Base-by-base conservation (phyloP, 2,329 filamentous ascomycete genomes). In the Grosmannia serpens region DNA sequence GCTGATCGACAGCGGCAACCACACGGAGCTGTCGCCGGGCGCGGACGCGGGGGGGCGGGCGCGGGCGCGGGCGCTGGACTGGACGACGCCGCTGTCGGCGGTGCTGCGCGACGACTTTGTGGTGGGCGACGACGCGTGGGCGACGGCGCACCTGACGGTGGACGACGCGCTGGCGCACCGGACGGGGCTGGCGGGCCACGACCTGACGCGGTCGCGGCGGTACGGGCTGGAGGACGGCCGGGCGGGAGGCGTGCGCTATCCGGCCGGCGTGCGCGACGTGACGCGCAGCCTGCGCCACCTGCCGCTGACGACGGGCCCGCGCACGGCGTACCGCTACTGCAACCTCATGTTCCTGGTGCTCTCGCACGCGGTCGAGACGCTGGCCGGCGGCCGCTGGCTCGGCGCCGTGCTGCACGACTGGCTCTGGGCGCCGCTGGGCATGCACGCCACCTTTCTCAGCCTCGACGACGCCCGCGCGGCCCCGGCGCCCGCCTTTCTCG, bases 101-200 rank as follows among this genome's bases (percentile, higher is more conserved):
- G 64, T 81, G 2, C 69, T 81, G n/a, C 70, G 71, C 1, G 73
- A 75, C 22, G 78, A 81, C 60, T 81, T 81, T 63, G 72, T 76
- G 4, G 69, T 79, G 33, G 41, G 64, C 4, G 70, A 73, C 60
- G 71, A 74, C 60, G 62, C 66, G 1, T 73, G 70, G 60, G 70
- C 71, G 6, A 78, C 74, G 9, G 63, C 68, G n/a, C 71, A 76
- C 60, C 67, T 79, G 31, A 82, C 77, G 0, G 64, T 82, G 8
- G 78, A 82, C 61, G 80, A 83, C 64, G 73, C 77, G 7, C 69
- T 82, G 3, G 73, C 73, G 50, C 80, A 82, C 67, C 70, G 78
- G 26, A 76, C 73, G 1, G 79, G 80, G 2, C 68, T 81, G 59
- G 71, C 78, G 15, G 62, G 68, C 54, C 76, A 74, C 68, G 74